Conservation (phyloP, 345 rosid species). For the Xanthoceras sorbifolium region DNA sequence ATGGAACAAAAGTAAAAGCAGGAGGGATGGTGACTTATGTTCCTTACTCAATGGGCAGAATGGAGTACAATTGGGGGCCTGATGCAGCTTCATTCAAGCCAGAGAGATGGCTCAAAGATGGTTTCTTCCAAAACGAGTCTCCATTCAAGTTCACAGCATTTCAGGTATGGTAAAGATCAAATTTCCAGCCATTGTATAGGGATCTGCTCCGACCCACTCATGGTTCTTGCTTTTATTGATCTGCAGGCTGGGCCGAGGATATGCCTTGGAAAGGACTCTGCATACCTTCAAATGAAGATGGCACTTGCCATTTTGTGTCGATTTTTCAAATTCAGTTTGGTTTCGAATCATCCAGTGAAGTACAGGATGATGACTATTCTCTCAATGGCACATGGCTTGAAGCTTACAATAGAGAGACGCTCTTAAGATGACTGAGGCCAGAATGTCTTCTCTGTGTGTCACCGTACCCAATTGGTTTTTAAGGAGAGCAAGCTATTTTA, state of each 20-base stretch:
- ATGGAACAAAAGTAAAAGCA: constrained; percentile 88
- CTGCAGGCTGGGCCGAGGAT: constrained; percentile 89
- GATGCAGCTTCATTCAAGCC: constrained; percentile 84
- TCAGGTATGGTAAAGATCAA: constrained; percentile 51
- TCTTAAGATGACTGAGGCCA: constrained; percentile 22
- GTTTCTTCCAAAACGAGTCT: constrained; percentile 77
- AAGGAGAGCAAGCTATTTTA: not conserved
- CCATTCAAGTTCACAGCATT: constrained; percentile 97
- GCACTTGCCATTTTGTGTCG: constrained; percentile 78
- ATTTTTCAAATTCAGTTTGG: constrained; percentile 69
- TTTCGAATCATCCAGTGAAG: constrained; percentile 74
- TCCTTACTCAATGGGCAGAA: constrained; percentile 97
- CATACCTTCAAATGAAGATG: constrained; percentile 97
- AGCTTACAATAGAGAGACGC: constrained; percentile 54
- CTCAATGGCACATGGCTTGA: constrained; percentile 85
- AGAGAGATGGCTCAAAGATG: constrained; percentile 94
- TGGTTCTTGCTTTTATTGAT: constrained; percentile 10
- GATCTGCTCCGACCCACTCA: not conserved
- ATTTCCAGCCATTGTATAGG: not conserved
- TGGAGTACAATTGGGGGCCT: constrained; percentile 93
- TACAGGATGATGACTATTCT: constrained; percentile 94
- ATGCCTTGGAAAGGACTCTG: constrained; percentile 96
- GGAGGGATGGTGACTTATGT: constrained; percentile 99
- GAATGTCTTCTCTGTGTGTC: not conserved
- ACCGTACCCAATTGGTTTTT: not conserved